Evolutionary conservation across 805 yeast genomes (phyloP).

Genomic region (Metschnikowia vanudenii): DNA sequence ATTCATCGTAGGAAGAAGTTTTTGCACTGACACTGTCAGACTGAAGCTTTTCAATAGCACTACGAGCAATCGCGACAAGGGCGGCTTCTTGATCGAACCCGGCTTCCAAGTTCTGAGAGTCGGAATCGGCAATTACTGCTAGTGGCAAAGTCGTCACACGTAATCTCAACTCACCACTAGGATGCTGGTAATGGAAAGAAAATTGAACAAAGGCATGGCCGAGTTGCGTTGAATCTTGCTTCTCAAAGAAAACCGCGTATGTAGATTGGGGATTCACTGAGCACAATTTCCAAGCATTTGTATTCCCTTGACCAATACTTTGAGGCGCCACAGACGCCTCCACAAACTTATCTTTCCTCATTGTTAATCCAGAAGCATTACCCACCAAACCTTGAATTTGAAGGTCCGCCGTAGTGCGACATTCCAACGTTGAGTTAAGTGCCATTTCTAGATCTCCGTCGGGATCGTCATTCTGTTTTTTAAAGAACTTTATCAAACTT

Average conservation of each 20-base stretch:
- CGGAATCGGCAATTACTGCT: slow-evolving; percentile 41
- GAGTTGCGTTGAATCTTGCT: slow-evolving; percentile 32
- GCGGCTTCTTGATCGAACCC: slow-evolving; percentile 73
- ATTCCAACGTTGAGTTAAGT: slow-evolving; percentile 58
- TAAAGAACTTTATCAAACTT: slow-evolving; percentile 54
- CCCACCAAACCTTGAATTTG: slow-evolving; percentile 62
- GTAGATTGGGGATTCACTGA: slow-evolving; percentile 56
- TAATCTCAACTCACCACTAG: slow-evolving; percentile 54
- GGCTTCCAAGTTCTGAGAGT: slow-evolving; percentile 39
- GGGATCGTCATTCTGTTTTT: slow-evolving; percentile 27
- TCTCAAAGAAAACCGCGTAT: slow-evolving; percentile 57
- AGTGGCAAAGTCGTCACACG: slow-evolving; percentile 59
- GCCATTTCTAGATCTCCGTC: slow-evolving; percentile 49
- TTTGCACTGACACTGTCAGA: slow-evolving; percentile 15
- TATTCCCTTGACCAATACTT: slow-evolving; percentile 48
- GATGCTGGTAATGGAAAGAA: slow-evolving; percentile 60
- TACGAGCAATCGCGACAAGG: slow-evolving; percentile 57
- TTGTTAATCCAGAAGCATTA: slow-evolving; percentile 50
- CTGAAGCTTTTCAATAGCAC: slow-evolving; percentile 45
- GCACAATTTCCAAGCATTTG: slow-evolving; percentile 61
- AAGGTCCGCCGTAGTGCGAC: slow-evolving; percentile 49
- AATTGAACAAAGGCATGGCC: slow-evolving; percentile 48
- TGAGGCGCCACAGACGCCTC: slow-evolving; percentile 31
- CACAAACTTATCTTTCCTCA: slow-evolving; percentile 26
- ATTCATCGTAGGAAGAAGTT: slow-evolving; percentile 21